Evolutionary conservation across 192 early-diverging fungal species (phyloP).

Genomic region (Rhizophagus prolifer): DNA sequence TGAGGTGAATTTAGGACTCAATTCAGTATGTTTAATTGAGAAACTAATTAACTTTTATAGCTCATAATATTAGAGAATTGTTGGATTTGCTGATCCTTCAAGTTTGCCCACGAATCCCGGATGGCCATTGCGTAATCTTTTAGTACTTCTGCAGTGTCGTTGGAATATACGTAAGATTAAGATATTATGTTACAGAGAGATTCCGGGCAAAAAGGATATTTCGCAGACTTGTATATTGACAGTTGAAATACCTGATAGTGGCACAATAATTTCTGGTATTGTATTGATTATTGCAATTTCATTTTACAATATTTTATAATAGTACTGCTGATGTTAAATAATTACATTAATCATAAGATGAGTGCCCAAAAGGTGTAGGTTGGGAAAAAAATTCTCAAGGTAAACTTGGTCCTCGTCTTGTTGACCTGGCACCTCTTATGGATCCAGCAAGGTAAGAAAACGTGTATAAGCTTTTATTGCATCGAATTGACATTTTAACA

Average conservation of each 20-base stretch:
- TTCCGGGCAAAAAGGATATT: conserved; percentile 43
- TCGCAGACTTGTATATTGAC: conserved; percentile 48
- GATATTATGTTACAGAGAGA: conserved; percentile 69
- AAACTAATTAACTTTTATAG: background rate
- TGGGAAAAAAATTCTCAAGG: conserved; percentile 88
- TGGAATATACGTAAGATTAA: conserved; percentile 51
- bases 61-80: conserved; percentile 36
- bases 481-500: background rate
- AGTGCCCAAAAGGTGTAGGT: conserved; percentile 71
- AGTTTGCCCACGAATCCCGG: conserved; percentile 72
- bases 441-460: conserved; percentile 64
- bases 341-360: conserved; percentile 21
- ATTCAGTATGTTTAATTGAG: background rate
- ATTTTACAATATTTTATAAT: background rate
- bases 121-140: conserved; percentile 91
- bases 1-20: conserved; percentile 22
- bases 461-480: background rate
- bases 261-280: background rate
- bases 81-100: conserved; percentile 91
- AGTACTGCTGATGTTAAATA: background rate
- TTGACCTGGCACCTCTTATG: conserved; percentile 86
- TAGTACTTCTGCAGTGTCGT: conserved; percentile 60
- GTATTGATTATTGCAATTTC: background rate
- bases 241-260: conserved; percentile 42
- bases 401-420: conserved; percentile 78